Evolutionary conservation across 1,284 basidiomycete species (phyloP).

Genomic region (Papiliotrema nemorosa): DNA sequence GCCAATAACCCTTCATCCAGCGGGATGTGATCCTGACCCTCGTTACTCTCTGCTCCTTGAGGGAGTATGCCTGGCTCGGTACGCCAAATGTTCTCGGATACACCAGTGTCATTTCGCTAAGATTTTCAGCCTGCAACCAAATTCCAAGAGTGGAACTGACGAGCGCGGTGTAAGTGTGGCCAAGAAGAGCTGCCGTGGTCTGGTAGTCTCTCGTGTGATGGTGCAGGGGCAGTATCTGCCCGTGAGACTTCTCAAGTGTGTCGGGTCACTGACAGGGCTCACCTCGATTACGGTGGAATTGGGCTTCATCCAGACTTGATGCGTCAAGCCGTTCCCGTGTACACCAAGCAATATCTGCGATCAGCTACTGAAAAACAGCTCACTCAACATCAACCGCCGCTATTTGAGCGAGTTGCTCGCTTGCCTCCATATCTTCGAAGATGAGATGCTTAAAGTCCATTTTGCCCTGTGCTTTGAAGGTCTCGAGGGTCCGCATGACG

Average conservation of each 20-base stretch:
- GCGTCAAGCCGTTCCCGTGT: conserved; percentile 25
- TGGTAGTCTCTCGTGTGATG: conserved; percentile 14
- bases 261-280: neutral
- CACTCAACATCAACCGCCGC: neutral
- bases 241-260: neutral
- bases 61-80: neutral
- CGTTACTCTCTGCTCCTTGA: neutral
- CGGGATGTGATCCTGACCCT: neutral
- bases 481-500: too few relatives aligned
- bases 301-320: conserved; percentile 27
- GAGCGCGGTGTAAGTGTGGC: conserved; percentile 19
- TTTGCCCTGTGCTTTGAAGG: too few relatives aligned
- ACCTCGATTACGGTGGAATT: conserved; percentile 20
- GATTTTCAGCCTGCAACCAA: neutral
- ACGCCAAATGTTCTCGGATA: neutral
- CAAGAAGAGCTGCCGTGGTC: conserved; percentile 15
- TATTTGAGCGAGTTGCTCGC: neutral
- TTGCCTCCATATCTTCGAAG: neutral
- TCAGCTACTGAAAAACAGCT: neutral
- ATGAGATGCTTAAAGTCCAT: too few relatives aligned
- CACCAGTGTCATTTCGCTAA: conserved; percentile 13
- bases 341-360: conserved; percentile 13
- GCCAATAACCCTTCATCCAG: neutral
- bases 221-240: neutral
- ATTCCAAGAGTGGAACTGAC: conserved; percentile 7